Evolutionary conservation across 805 yeast species (phyloP), one percentile per base, ranked within the genome.

Genomic region (Geotrichum ghanense): DNA sequence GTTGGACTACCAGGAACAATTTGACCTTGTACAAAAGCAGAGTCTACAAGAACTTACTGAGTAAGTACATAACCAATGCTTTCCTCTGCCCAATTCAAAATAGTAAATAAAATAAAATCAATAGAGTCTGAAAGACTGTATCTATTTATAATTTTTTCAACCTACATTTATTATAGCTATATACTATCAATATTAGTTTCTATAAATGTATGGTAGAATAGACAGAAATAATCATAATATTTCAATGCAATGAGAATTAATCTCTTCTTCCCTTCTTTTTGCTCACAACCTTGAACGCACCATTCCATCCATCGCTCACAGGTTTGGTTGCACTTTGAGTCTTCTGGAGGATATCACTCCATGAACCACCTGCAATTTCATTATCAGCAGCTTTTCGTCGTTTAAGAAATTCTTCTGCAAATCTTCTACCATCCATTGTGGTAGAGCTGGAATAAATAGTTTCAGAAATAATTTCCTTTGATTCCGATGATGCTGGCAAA

Each of bases 341-440:
- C 48, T 61, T 64, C 22, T 69, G 64, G 45, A 83, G 68, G 2
- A 89, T 92, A 49, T 80, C 83, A 44, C 74, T 71, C 96, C 96
- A 88, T 39, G 79, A 71, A 53, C 76, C 70, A 6, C 62, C 60
- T 4, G 41, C 46, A 20, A 75, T 72, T 43, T 65, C 63, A 35
- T 59, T 73, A 56, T 88, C 97, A 48, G 86, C 89, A 44, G 69
- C 73, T 50, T 73, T 74, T 59, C 92, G 81, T 60, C 83, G 79
- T 65, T 81, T 83, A 60, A 82, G 71, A 62, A 92, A 92, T 59
- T 92, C 98, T 48, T 74, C 76, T 0, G 98, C 95, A 69, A 89
- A 90, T 53, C 95, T 74, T 60, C 95, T 79, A 21, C 97, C 97
- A 62, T 92, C 96, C 83, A 90, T 80, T 1, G 89, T 82, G 2